Base-by-base conservation (phyloP, 2,329 filamentous ascomycete genomes). In the Blastomyces silverae region DNA sequence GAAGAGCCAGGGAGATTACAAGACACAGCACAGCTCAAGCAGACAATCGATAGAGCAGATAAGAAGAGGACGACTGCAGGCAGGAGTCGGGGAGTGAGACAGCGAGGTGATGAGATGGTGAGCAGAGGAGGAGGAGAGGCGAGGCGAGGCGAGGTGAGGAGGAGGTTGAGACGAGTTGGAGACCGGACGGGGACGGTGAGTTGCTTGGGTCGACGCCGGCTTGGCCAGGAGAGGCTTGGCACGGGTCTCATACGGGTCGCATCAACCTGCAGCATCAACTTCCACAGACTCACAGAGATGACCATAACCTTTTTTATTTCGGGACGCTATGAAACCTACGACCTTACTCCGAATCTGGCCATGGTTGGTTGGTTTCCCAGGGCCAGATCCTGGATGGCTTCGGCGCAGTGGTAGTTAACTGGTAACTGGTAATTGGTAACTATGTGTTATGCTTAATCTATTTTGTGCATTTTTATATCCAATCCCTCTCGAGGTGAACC, bases 191-290 rank as follows among this genome's bases (percentile, higher is more conserved):
- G 53, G 50, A 52, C 50, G 53, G 53, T 56, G 28, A 53, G 28
- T 28, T 48, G 20, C 20, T 48, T 17, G 6, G 17, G 6, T 20
- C 2, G 20, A 22, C 15, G 46, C 10, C 37, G 37, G 46, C 44
- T 48, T 48, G 44, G 50, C 11, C 28, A 42, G 55, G 28, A 37
- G 17, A 57, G 53, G 55, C 55, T 57, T 57, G 55, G 55, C 55
- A 39, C 20, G n/a, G 50, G 50, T 53, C 50, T 31, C 25, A 31
- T 17, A 53, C 25, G 37, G 56, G 56, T 59, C 56, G 31, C 37
- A 59, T 59, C 56, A 42, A 53, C 22, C 22, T 28, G 50, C 50
- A 53, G 50, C 50, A 28, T 39, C 10, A 25, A 52, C n/a, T n/a
- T n/a, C n/a, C n/a, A n/a, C n/a, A n/a, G n/a, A n/a, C n/a, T n/a